A percentile compares a stretch with the other conserved stretches of the same genome.
Conservation (phyloP, 1,139 yeast species). For the Nematodospora anomalae region DNA sequence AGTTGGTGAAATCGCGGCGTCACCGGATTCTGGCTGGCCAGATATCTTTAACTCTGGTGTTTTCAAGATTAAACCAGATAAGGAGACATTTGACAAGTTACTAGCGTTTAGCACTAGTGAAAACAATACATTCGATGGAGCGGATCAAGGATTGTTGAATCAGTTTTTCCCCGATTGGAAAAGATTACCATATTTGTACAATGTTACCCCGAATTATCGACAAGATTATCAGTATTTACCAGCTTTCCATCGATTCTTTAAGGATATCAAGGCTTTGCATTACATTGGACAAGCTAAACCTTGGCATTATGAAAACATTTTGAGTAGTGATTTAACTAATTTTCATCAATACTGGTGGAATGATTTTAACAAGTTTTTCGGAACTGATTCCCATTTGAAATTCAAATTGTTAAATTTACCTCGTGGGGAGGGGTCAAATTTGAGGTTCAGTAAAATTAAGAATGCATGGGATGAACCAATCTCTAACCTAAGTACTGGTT, state of each 20-base stretch:
- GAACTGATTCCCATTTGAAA: constrained; percentile 15
- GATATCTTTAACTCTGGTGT: constrained; percentile 37
- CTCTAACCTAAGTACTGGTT: neutral
- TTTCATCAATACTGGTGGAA: constrained; percentile 41
- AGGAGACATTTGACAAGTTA: constrained; percentile 20
- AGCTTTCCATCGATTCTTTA: constrained; percentile 29
- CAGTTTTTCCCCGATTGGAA: constrained; percentile 30
- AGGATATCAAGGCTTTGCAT: constrained; percentile 30
- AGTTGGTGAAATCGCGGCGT: constrained; percentile 23
- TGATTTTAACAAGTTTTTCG: constrained; percentile 26
- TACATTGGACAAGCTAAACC: constrained; percentile 32
- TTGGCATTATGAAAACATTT: constrained; percentile 26
- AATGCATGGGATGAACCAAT: constrained; percentile 29
- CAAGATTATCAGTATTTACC: constrained; percentile 33
- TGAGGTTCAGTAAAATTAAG: constrained; percentile 29
- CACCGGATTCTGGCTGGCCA: constrained; percentile 41
- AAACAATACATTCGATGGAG: constrained; percentile 31
- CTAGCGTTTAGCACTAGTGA: constrained; percentile 16
- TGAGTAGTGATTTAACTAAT: constrained; percentile 17
- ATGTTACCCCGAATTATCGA: constrained; percentile 31
- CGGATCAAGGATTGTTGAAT: constrained; percentile 36
- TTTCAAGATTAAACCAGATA: constrained; percentile 27
- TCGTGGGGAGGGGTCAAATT: constrained; percentile 38
- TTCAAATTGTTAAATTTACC: constrained; percentile 18
- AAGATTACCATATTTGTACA: constrained; percentile 30